Evolutionary conservation across 1,284 basidiomycete genomes (phyloP), one percentile per base, ranked within the genome.

Genomic region (Leccinum angustisporum): DNA sequence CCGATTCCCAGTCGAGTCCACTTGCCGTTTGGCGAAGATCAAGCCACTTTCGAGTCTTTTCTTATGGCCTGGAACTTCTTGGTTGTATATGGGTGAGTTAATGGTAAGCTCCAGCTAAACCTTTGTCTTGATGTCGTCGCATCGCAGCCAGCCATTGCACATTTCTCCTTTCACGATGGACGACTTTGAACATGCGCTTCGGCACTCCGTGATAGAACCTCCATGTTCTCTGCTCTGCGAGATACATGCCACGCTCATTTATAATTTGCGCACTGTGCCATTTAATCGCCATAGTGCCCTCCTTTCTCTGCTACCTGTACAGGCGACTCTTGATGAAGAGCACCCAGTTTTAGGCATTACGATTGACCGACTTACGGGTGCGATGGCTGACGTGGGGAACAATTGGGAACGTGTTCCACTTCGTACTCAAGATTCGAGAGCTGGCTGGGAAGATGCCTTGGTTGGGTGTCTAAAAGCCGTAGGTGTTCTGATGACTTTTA

Each of bases 161-260:
- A 78, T 99, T 10, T 97, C 96, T n/a, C 80, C 89, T 10, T 94
- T 98, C 74, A 91, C 94, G 0, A 81, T 98, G 68, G 97, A 99
- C 74, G 97, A 98, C 69, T 94, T 92, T 72, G 95, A 97, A 72
- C 85, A 88, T 63, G 90, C 95, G 0, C 79, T 99, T 31, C 87
- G 89, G 57, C 97, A 99, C 74, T 80, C 83, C 14, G 79, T 85
- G 57, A 70, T 79, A 40, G 92, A 94, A 36, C 83, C 88, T 3
- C 82, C 88, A 1, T 95, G 94, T 68, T 72, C 83, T 36, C 80
- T 99, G 50, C 82, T 98, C 46, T 86, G 86, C 58, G 97, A 98
- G 75, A 83, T 97, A 40, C 96, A 99, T 75, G 89, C 92, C 0
- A 86, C 86, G 0, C 85, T 99, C 46, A 88, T 98, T 65, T 97